Evolutionary conservation across 768 basidiomycete species (phyloP).

Genomic region (Lentinula sp.): DNA sequence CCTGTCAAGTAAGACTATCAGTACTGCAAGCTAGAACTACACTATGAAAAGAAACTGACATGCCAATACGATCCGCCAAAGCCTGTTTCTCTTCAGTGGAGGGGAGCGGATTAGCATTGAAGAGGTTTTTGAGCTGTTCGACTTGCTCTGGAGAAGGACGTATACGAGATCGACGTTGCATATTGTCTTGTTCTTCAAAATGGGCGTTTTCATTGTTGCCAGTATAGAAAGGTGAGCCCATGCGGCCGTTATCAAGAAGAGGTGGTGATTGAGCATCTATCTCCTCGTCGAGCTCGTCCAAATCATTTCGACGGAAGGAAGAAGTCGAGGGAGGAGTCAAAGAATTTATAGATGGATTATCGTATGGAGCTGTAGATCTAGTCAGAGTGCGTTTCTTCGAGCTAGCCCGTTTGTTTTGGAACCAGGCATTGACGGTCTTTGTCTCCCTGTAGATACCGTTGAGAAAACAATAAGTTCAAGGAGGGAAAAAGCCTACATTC

Average conservation of each 20-base stretch:
- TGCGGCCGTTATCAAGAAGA: conserved; percentile 19
- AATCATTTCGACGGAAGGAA: conserved; percentile 24
- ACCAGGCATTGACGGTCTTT: conserved; percentile 84
- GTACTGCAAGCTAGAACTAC: conserved; percentile 1
- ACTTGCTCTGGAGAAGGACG: conserved; percentile 60
- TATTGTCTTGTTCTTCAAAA: conserved; percentile 41
- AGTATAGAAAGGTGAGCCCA: conserved; percentile 34
- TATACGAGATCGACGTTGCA: conserved; percentile 56
- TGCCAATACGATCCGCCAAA: conserved; percentile 65
- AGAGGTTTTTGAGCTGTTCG: conserved; percentile 63
- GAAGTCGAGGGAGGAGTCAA: conserved; percentile 22
- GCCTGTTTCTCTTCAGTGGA: conserved; percentile 59
- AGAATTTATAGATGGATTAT: conserved; percentile 27
- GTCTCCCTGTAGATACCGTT: conserved; percentile 51
- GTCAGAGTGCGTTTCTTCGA: conserved; percentile 65
- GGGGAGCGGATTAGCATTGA: conserved; percentile 61
- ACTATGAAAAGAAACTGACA: conserved; percentile 42
- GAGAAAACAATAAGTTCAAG: conserved; percentile 7
- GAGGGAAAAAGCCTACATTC: conserved; percentile 52
- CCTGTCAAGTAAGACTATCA: conserved; percentile 33
- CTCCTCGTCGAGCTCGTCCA: conserved; percentile 44
- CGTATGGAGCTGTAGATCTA: conserved; percentile 20
- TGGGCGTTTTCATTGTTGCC: conserved; percentile 44
- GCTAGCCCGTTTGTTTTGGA: conserved; percentile 82
- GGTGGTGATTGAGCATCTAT: conserved; percentile 18